Conservation (phyloP, 257 asterid species). For the Parsonsia alboflavescens region DNA sequence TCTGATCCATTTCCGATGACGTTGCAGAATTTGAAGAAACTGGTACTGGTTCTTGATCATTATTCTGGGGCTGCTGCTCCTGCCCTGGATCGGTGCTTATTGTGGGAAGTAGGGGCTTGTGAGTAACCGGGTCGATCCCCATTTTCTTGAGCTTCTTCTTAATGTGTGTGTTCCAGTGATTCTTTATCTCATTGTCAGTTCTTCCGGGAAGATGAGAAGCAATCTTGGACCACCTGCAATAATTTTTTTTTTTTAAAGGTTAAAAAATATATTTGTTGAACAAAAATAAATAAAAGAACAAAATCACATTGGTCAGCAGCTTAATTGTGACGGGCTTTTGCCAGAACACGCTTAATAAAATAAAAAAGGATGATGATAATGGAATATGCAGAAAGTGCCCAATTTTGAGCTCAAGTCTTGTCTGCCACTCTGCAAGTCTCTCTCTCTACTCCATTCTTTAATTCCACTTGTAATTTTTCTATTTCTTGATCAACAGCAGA, state of each 20-base stretch:
- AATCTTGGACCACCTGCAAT: conserved; percentile 79
- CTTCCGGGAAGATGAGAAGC: conserved; percentile 98
- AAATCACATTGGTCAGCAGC: neutral
- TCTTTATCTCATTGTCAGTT: conserved; percentile 93
- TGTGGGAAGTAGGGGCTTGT: conserved; percentile 62
- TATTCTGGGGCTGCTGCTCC: conserved; percentile 4
- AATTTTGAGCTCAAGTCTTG: conserved; percentile 15
- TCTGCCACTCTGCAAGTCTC: conserved; percentile 26
- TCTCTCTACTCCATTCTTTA: neutral
- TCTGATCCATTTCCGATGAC: neutral
- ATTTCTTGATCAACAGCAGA: no score
- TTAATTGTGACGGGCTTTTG: neutral
- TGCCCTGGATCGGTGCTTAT: conserved; percentile 12
- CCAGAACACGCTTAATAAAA: neutral
- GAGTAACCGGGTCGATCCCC: conserved; percentile 93
- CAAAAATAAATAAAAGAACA: neutral
- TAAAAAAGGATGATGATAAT: conserved; percentile 9
- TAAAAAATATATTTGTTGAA: neutral
- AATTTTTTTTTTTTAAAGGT: no score
- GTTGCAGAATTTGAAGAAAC: neutral
- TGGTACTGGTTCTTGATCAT: conserved; percentile 6
- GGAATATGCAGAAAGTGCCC: conserved; percentile 19
- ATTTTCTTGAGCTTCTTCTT: conserved; percentile 80
- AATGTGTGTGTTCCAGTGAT: conserved; percentile 94
- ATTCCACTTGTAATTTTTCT: conserved; percentile 10